Evolutionary conservation across 768 basidiomycete genomes (phyloP).

Genomic region (Xerocomus spinulosus): DNA sequence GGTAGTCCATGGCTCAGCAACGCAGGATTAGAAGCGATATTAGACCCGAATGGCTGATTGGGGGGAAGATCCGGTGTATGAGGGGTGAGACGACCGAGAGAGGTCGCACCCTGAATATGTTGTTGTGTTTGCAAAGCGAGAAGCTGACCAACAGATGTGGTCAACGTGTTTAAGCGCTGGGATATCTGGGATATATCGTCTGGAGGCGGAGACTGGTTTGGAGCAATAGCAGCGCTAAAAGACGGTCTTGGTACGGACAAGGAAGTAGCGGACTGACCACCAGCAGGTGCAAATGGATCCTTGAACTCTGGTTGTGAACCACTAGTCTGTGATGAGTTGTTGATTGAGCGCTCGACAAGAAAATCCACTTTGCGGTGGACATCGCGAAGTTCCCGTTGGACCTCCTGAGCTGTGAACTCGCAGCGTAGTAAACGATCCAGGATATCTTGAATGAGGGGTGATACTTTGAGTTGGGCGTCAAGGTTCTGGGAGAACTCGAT

Average conservation of each 20-base stretch:
- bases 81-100: conserved; percentile 31
- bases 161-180: conserved; percentile 72
- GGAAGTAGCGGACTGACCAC: conserved; percentile 30
- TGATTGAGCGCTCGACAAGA: conserved; percentile 63
- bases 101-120: conserved; percentile 47
- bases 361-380: conserved; percentile 75
- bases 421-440: conserved; percentile 69
- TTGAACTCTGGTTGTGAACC: conserved; percentile 68
- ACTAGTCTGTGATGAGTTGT: conserved; percentile 16
- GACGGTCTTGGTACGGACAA: conserved; percentile 55
- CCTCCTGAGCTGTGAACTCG: conserved; percentile 65
- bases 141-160: conserved; percentile 81
- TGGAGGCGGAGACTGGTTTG: conserved; percentile 60
- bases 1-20: conserved; percentile 59
- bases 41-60: conserved; percentile 36
- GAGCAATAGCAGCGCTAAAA: conserved; percentile 60
- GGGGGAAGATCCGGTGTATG: conserved; percentile 44
- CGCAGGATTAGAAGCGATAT: conserved; percentile 34
- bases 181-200: conserved; percentile 77
- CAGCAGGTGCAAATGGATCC: conserved; percentile 62
- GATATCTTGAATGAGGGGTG: conserved; percentile 72
- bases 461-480: conserved; percentile 70
- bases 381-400: conserved; percentile 69
- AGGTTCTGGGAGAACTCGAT: conserved; percentile 48
- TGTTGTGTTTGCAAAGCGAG: conserved; percentile 76